Evolutionary conservation across 257 asterid genomes (phyloP), one percentile per base, ranked within the genome.

Genomic region (Nemophila menziesii): DNA sequence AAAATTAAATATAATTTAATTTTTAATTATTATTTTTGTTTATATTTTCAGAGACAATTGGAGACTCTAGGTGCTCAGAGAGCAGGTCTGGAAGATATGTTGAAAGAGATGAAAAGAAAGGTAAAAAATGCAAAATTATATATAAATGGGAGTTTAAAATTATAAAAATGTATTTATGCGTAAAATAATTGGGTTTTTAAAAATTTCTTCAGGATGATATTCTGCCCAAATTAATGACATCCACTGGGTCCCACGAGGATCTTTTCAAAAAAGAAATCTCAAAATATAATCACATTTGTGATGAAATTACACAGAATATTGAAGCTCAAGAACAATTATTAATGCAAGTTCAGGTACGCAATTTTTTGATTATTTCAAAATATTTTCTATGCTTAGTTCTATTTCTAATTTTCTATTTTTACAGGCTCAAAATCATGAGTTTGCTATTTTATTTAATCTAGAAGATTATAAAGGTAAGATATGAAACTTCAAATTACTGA

Each of bases 21-120:
- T n/a, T n/a, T n/a, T n/a, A n/a, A n/a, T n/a, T n/a, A n/a, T n/a
- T n/a, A n/a, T n/a, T 29, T 8, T 38, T 64, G 16, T 23, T 43
- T 51, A 18, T 69, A 54, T 65, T 49, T 70, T 53, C 84, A 90
- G 99, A 70, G 96, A 68, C 93, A 81, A 46, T 63, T 90, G 81
- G 99, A 90, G 74, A 66, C 71, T 48, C 99, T 90, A 62, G 96
- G 99, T 51, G 70, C 94, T 63, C 93, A 85, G 74, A 69, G 99
- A 68, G 96, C 99, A 52, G 87, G 96, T 37, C 94, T 90, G 18
- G 99, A 90, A 65, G 99, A 90, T 68, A 90, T 85, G 99, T 80
- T 90, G 65, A 90, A 90, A 79, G 99, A 90, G 77, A 90, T 85
- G 96, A 90, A 90, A 71, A 77, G 96, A 67, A 85, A 81, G 94